These are phyloP conservation scores for Pseudogymnoascus sp. DNA, from an alignment of 2,329 filamentous ascomycete species.

Conservation along the genomic window DNA sequence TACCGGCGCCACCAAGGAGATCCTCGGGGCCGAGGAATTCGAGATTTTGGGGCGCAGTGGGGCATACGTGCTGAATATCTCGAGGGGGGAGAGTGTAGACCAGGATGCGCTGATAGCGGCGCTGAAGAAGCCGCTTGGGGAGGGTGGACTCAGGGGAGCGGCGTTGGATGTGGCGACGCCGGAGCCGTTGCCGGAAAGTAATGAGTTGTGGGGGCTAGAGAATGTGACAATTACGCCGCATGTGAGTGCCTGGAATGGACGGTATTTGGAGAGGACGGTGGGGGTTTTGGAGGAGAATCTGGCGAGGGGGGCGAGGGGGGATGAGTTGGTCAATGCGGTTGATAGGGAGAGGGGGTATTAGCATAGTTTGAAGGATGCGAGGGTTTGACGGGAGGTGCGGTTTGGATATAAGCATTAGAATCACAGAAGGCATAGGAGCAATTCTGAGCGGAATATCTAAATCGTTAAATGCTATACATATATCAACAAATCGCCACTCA, in stretches of 20 bases:
- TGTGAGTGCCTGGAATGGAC: conserved; percentile 45
- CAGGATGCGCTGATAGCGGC: conserved; percentile 50
- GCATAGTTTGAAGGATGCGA: neutral
- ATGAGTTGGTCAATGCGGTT: conserved; percentile 52
- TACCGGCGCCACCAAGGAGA: conserved; percentile 27
- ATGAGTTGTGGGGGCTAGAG: conserved; percentile 52
- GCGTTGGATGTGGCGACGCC: conserved; percentile 62
- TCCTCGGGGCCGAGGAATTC: conserved; percentile 35
- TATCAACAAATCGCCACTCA: neutral
- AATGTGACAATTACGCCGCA: conserved; percentile 60
- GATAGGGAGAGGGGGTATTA: conserved; percentile 53
- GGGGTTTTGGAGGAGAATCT: conserved; percentile 52
- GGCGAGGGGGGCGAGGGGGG: conserved; percentile 41
- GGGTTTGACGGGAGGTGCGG: neutral
- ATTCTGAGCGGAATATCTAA: neutral
- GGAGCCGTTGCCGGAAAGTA: conserved; percentile 52
- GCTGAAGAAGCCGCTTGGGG: conserved; percentile 30
- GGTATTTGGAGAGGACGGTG: conserved; percentile 49
- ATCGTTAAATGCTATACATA: neutral
- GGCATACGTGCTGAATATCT: conserved; percentile 55
- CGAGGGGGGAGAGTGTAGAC: conserved; percentile 52
- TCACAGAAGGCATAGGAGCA: neutral
- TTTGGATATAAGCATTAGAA: neutral
- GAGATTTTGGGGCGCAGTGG: conserved; percentile 30
- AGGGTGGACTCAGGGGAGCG: conserved; percentile 47